Evolutionary conservation across 2,329 filamentous ascomycete genomes (phyloP), one percentile per base, ranked within the genome.

Genomic region (Cercospora beticola): DNA sequence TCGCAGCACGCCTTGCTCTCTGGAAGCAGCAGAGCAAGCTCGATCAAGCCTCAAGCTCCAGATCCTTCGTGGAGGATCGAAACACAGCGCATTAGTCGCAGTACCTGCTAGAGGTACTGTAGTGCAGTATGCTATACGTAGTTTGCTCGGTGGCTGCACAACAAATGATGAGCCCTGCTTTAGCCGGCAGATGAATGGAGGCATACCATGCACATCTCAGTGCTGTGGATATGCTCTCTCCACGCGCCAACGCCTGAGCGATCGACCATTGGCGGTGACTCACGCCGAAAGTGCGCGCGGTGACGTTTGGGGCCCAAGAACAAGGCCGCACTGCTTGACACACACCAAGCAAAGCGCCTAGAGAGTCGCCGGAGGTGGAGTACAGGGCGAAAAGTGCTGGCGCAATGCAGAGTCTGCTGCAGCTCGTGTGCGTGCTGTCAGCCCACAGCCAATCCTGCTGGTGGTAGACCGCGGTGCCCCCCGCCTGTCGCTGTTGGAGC

Each of bases 191-290:
- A 46, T 43, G 57, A 18, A 65, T 62, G 63, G 58, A 68, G 67
- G 59, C 52, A 28, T 49, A 43, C 23, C 67, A 57, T 65, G 67
- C 62, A 57, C 62, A 65, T 68, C 67, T 62, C 64, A 62, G 58
- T 52, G 28, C 33, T 21, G 67, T 57, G 46, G 62, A 52, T n/a
- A 21, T 33, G 28, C 63, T 59, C 58, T 61, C 62, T 59, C 57
- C 36, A 40, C 62, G 57, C 62, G 43, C 33, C 43, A 57, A 54
- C n/a, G 30, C 40, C 43, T 65, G 10, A 21, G 36, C 66, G 58
- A 57, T 16, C 54, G 57, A 65, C 60, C 62, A 68, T 68, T 68
- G 66, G 66, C 52, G 49, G 56, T 64, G 66, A 68, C 62, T 68
- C 66, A 68, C 58, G 65, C 66, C 49, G 28, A 68, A 31, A 49